Conservation (phyloP, 2,329 filamentous ascomycete species). For the Basipetospora sp. region DNA sequence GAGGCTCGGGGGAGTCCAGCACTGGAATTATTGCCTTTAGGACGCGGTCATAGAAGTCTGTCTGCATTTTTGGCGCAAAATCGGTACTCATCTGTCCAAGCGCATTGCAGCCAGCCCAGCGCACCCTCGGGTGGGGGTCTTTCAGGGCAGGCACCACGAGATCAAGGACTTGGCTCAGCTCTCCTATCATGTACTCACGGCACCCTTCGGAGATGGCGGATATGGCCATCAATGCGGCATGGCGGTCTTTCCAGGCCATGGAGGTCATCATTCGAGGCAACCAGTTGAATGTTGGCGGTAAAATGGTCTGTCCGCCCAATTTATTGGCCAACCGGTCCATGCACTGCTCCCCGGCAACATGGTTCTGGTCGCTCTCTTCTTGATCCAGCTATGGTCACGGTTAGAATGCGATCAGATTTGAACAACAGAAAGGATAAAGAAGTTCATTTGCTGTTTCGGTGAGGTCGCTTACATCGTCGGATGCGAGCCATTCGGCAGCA, state of each 20-base stretch:
- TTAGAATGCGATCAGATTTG: background rate
- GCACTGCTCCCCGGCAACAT: conserved; percentile 92
- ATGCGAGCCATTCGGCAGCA: conserved; percentile 79
- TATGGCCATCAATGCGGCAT: conserved; percentile 95
- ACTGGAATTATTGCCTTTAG: conserved; percentile 87
- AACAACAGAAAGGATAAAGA: background rate
- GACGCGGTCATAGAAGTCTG: conserved; percentile 78
- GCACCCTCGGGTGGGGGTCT: conserved; percentile 82
- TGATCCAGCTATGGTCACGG: conserved; percentile 54
- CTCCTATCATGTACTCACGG: conserved; percentile 85
- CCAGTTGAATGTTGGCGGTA: conserved; percentile 92
- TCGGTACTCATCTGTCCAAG: conserved; percentile 99
- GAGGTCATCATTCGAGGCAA: conserved; percentile 95
- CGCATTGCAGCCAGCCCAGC: conserved; percentile 95
- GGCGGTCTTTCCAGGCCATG: conserved; percentile 82
- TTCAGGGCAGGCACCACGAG: conserved; percentile 84
- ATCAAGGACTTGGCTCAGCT: conserved; percentile 84
- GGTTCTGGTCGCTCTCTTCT: conserved; percentile 92
- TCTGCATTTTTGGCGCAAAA: conserved; percentile 95
- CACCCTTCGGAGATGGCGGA: conserved; percentile 97
- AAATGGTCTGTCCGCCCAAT: conserved; percentile 80
- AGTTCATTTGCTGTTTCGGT: too few relatives aligned
- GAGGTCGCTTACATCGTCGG: conserved; percentile 78
- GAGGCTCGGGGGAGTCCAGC: conserved; percentile 73
- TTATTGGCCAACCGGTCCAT: conserved; percentile 98